Base-by-base conservation (phyloP, 2,329 filamentous ascomycete genomes). In the Trichoderma koningii region DNA sequence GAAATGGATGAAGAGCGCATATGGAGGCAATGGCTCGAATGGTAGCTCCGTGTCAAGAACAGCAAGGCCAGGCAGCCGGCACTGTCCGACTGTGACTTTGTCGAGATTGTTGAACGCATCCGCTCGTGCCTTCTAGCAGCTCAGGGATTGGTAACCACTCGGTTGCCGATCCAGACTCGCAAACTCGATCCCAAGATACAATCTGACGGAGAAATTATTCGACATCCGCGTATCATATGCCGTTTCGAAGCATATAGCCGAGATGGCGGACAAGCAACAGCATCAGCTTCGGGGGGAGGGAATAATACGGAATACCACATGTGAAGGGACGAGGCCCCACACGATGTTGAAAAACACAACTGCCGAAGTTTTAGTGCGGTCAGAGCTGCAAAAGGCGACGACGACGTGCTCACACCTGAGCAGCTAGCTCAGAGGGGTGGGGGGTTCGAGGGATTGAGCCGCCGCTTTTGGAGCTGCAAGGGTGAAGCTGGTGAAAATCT, bases 221-320 rank as follows among this genome's bases (percentile, higher is more conserved):
- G 28, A 44, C 6, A 62, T 17, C 3, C 38, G 47, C 57, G 47
- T 52, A 44, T 62, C 48, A 52, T 55, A 55, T 52, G 17, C 57
- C 57, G 7, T 52, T 62, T 62, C 57, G 48, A 62, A 62, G 57
- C 57, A 62, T 62, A 52, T 62, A 62, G 57, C 57, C 57, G 57
- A 62, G 44, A 26, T 30, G 34, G 48, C 14, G 55, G 28, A 59
- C 55, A 21, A 47, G 23, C 42, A 30, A n/a, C 55, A 57, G 41
- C 55, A 59, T 47, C 55, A 48, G 55, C 42, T 19, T 44, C 30
- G 12, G 55, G 42, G 42, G 34, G 34, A 38, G 34, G 55, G 55
- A 34, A 38, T 61, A 34, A 61, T 26, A 23, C 38, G 21, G 47
- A 50, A 42, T 41, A 51, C 47, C 57, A 51, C 47, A 28, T 52